Evolutionary conservation across 805 yeast genomes (phyloP), one percentile per base, ranked within the genome.

Genomic region (Candida rishiriensis): DNA sequence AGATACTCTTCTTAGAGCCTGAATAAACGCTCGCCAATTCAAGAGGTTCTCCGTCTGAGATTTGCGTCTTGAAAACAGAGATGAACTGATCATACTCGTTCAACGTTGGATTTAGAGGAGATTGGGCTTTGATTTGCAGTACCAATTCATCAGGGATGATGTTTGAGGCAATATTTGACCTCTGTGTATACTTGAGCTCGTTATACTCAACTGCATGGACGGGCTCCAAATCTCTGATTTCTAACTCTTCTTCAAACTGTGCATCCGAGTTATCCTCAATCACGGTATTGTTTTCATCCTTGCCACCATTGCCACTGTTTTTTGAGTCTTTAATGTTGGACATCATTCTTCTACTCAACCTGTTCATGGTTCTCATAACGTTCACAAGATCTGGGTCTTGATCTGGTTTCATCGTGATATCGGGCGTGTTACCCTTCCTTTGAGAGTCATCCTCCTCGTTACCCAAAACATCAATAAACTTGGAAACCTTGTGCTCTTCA

Each of bases 291-390:
- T 10, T 13, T 30, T 12, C 13, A 13, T 30, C 14, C 13, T 13
- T 12, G 14, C 14, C 14, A 13, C 6, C 9, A 5, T 4, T 4
- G 10, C 14, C 33, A 13, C 14, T n/a, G 13, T 30, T n/a, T 29
- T 10, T 29, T 30, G 33, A 4, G 41, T 68, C 72, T 37, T 73
- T 74, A 50, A 74, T 58, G 34, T 78, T 75, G 38, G 72, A 71
- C 50, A 91, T 78, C 85, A 91, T 84, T 52, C 89, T 79, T 46
- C 87, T 81, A 59, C 95, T 84, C 39, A 91, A 69, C 47, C 89
- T 77, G 65, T 91, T 91, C 93, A 91, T 89, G 49, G 95, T 88
- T 52, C 85, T 76, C 69, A 93, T 72, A 15, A 89, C 80, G 14
- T 85, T 79, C 14, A 87, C 73, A 53, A 89, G 78, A 51, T 87